Evolutionary conservation across 1,284 basidiomycete genomes (phyloP).

Genomic region (Naganishia sp.): DNA sequence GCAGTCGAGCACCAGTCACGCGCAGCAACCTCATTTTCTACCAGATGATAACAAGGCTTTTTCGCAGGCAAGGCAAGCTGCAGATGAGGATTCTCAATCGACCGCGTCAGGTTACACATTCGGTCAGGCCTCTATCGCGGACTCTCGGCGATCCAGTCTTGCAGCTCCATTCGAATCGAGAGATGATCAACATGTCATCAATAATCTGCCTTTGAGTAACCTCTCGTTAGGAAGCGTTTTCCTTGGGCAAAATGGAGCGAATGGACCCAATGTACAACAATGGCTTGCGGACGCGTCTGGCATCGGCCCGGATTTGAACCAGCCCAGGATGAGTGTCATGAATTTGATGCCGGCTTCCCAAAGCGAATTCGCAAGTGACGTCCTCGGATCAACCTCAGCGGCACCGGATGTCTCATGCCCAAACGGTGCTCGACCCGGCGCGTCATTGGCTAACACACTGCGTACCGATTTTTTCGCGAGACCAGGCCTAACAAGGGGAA

Average conservation of each 20-base stretch:
- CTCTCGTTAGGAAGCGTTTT: conserved; percentile 2
- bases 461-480: not conserved
- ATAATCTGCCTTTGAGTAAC: conserved; percentile 6
- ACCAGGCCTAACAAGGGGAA: conserved; percentile 13
- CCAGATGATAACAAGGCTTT: not conserved
- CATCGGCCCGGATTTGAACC: not conserved
- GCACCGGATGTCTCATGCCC: not conserved
- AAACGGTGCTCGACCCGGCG: not conserved
- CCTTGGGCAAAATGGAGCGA: not conserved
- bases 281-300: not conserved
- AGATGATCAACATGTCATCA: conserved; percentile 7
- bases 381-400: too few relatives aligned
- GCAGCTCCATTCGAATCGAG: not conserved
- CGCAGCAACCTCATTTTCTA: too few relatives aligned
- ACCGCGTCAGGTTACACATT: conserved; percentile 13
- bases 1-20: too few relatives aligned
- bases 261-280: conserved; percentile 10
- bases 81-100: conserved; percentile 11
- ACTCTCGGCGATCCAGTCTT: conserved; percentile 19
- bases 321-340: too few relatives aligned
- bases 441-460: too few relatives aligned
- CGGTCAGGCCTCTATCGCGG: not conserved
- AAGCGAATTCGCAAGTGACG: too few relatives aligned
- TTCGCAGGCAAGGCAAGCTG: conserved; percentile 4
- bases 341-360: too few relatives aligned